These are phyloP conservation scores for Xylariales sp. DNA, from an alignment of 2,329 filamentous ascomycete species.

Conservation along the genomic window DNA sequence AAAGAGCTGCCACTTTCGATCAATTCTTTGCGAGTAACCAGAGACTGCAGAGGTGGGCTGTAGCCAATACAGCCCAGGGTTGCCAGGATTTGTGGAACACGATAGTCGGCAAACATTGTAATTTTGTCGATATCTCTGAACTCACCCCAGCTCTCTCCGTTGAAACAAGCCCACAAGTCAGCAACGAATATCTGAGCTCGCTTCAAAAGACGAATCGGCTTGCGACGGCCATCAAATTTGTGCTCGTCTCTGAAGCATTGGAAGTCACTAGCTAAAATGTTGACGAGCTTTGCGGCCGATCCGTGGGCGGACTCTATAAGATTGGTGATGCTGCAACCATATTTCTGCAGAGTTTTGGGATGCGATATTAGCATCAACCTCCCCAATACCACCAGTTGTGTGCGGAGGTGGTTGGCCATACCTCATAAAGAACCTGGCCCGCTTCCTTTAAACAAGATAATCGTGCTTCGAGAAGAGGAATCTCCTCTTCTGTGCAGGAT, in stretches of 20 bases:
- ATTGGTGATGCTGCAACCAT: constrained; percentile 67
- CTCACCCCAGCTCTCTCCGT: constrained; percentile 70
- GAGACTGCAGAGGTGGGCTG: constrained; percentile 70
- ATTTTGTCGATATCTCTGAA: constrained; percentile 93
- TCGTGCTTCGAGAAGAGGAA: constrained; percentile 77
- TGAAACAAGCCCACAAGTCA: constrained; percentile 94
- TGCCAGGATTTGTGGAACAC: constrained; percentile 89
- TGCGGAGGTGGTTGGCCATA: constrained; percentile 31
- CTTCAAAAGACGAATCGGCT: constrained; percentile 78
- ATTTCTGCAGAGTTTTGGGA: constrained; percentile 50
- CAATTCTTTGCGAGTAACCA: constrained; percentile 59
- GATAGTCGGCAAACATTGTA: constrained; percentile 98
- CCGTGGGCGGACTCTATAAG: constrained; percentile 70
- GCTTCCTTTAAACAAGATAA: constrained; percentile 79
- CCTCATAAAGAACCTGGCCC: constrained; percentile 72
- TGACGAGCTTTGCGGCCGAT: constrained; percentile 78
- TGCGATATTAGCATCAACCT: too few relatives aligned
- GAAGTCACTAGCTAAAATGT: constrained; percentile 78
- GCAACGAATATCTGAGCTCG: constrained; percentile 94
- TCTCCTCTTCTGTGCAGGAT: constrained; percentile 79
- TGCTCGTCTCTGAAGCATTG: constrained; percentile 81
- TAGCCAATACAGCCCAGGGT: constrained; percentile 79
- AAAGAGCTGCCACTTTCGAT: constrained; percentile 70
- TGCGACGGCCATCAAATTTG: constrained; percentile 64
- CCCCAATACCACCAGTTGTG: too few relatives aligned